Evolutionary conservation across 495 filamentous ascomycete species (phyloP).

Genomic region (Penicillium atrosanguineum): DNA sequence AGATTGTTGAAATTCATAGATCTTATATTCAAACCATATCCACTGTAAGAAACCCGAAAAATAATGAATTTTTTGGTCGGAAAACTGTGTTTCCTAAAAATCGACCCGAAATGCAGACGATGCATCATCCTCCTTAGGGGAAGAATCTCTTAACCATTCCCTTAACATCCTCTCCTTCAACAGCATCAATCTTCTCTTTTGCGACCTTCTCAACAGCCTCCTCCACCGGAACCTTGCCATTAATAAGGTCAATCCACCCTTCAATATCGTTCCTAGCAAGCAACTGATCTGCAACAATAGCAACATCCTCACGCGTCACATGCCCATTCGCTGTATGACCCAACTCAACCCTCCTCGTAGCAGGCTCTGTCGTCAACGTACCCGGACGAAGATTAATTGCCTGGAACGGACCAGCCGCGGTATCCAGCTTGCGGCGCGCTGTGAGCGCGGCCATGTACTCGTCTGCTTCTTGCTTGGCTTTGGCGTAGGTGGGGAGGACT

Average conservation of each 20-base stretch:
- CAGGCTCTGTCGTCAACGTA: constrained; percentile 54
- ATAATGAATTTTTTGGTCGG: not conserved
- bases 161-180: constrained; percentile 64
- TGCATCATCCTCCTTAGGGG: not conserved
- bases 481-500: constrained; percentile 60
- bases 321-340: constrained; percentile 54
- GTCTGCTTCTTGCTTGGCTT: constrained; percentile 75
- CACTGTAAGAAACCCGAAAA: not conserved
- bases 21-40: not conserved
- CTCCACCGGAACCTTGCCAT: constrained; percentile 56
- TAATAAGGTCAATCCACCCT: constrained; percentile 59
- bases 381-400: constrained; percentile 72
- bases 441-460: constrained; percentile 62
- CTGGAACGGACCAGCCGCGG: constrained; percentile 48
- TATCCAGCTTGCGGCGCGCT: constrained; percentile 43
- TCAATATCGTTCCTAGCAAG: constrained; percentile 59
- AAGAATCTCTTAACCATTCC: constrained; percentile 45
- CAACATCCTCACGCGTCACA: constrained; percentile 67
- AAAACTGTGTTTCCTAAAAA: not conserved
- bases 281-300: constrained; percentile 62
- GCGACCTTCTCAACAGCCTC: constrained; percentile 65
- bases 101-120: not conserved
- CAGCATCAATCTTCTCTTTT: constrained; percentile 59
- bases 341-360: constrained; percentile 59
- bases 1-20: not conserved